These are phyloP conservation scores for Emergomyces africanus DNA, from an alignment of 2,329 filamentous ascomycete species.

Conservation along the genomic window DNA sequence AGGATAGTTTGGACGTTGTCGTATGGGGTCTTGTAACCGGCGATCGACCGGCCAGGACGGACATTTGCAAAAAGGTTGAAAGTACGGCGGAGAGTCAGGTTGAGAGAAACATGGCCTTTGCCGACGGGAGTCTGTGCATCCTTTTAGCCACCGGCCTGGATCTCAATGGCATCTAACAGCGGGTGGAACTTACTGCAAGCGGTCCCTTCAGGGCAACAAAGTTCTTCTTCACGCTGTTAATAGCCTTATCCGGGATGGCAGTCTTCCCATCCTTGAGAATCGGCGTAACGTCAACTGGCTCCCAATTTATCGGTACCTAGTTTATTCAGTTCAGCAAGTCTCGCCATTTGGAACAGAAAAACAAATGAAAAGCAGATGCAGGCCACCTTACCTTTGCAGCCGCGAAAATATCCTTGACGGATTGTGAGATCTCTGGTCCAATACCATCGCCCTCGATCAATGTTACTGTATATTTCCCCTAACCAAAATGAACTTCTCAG, in stretches of 20 bases:
- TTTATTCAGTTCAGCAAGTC: conserved; percentile 16
- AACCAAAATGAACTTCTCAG: conserved; percentile 6
- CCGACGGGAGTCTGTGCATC: conserved; percentile 67
- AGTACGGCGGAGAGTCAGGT: conserved; percentile 93
- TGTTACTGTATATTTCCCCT: conserved; percentile 93
- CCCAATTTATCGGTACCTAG: conserved; percentile 88
- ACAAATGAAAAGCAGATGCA: background rate
- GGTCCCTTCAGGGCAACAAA: conserved; percentile 97
- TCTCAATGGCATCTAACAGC: background rate
- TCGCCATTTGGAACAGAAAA: background rate
- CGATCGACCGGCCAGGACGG: conserved; percentile 91
- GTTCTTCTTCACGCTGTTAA: conserved; percentile 87
- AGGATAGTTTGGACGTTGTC: conserved; percentile 93
- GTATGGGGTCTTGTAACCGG: conserved; percentile 97
- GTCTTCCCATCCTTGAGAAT: conserved; percentile 91
- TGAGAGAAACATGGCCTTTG: conserved; percentile 98
- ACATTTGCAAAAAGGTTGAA: conserved; percentile 99
- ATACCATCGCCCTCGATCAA: conserved; percentile 99
- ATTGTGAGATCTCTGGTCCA: conserved; percentile 92
- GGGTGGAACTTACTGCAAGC: conserved; percentile 57
- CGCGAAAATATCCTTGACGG: conserved; percentile 96
- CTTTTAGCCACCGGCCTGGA: background rate
- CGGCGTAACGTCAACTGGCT: conserved; percentile 91
- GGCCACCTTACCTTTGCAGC: conserved; percentile 63
- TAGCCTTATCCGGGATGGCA: conserved; percentile 82